Evolutionary conservation across 1,139 yeast species (phyloP).

Genomic region (Yarrowia galli): DNA sequence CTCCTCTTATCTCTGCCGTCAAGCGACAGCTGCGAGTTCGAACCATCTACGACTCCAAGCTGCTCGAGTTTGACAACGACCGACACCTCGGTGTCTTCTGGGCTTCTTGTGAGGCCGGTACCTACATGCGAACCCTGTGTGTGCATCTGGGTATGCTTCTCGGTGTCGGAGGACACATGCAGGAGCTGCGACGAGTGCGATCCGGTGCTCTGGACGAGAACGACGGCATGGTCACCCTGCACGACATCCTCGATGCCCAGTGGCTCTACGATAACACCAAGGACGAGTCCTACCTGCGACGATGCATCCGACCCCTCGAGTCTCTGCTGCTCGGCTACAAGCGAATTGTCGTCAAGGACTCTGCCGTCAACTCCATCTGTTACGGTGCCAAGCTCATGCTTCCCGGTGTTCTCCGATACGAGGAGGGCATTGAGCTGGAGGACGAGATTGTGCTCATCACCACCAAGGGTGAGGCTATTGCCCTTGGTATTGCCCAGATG

Average conservation of each 20-base stretch:
- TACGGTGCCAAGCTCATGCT: constrained; percentile 99
- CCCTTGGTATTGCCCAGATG: constrained; percentile 98
- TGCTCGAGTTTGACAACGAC: constrained; percentile 95
- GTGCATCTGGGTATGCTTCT: constrained; percentile 97
- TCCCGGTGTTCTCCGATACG: constrained; percentile 97
- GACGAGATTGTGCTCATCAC: constrained; percentile 98
- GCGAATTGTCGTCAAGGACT: constrained; percentile 96
- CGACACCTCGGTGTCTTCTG: constrained; percentile 97
- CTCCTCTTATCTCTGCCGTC: constrained; percentile 98
- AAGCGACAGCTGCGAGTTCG: constrained; percentile 98
- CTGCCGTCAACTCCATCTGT: constrained; percentile 98
- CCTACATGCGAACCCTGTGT: constrained; percentile 98
- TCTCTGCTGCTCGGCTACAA: constrained; percentile 92
- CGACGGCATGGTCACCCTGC: constrained; percentile 93
- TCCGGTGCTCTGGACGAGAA: constrained; percentile 93
- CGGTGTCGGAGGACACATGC: constrained; percentile 99
- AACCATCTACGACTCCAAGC: constrained; percentile 94
- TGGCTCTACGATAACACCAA: constrained; percentile 97
- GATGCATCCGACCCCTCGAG: constrained; percentile 94
- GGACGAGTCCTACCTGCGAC: constrained; percentile 94
- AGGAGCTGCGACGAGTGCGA: constrained; percentile 98
- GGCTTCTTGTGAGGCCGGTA: constrained; percentile 99
- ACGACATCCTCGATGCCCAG: constrained; percentile 97
- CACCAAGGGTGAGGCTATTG: constrained; percentile 99
- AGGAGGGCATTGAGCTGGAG: constrained; percentile 95